phyloP scores from a whole-genome alignment of 2,329 filamentous ascomycete genomes.

The Metarhizium rileyi region DNA sequence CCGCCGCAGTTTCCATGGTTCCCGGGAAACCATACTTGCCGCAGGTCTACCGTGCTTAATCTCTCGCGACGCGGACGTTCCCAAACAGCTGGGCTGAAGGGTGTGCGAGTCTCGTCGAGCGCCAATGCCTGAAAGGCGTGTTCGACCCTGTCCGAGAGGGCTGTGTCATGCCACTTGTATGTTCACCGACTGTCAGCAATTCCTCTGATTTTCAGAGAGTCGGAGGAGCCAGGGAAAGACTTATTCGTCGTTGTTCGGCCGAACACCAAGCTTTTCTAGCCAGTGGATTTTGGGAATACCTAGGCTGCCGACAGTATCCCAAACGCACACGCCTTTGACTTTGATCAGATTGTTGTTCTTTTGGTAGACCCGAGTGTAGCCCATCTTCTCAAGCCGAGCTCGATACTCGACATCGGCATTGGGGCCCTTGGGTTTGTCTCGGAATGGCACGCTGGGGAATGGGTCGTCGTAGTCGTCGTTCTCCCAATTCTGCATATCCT shows the following conservation, averaged over 20 bases:
- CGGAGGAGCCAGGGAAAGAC: constrained; percentile 16
- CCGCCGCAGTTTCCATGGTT: constrained; percentile 63
- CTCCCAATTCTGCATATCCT: constrained; percentile 45
- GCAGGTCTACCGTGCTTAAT: constrained; percentile 29
- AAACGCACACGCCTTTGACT: constrained; percentile 36
- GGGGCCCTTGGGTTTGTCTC: constrained; percentile 37
- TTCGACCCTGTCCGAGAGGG: constrained; percentile 40
- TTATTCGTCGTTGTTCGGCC: constrained; percentile 35
- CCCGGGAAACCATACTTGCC: constrained; percentile 59
- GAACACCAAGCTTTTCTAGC: constrained; percentile 37
- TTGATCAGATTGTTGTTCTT: constrained; percentile 32
- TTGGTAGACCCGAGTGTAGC: constrained; percentile 33
- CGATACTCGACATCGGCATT: constrained; percentile 33
- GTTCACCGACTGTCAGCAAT: constrained; percentile 27
- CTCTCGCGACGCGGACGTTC: constrained; percentile 30
- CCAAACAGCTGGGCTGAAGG: constrained; percentile 48
- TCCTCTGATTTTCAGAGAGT: not conserved
- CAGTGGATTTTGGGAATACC: constrained; percentile 35
- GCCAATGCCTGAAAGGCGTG: constrained; percentile 51
- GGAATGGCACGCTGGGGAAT: constrained; percentile 37
- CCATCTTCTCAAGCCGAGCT: constrained; percentile 31
- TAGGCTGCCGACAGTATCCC: constrained; percentile 34
- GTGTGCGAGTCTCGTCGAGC: constrained; percentile 43
- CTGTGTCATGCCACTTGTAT: constrained; percentile 45
- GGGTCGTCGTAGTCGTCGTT: constrained; percentile 34